These are phyloP conservation scores for Globisporangium perplexum DNA, from an alignment of 352 stramenopile species.

Conservation along the genomic window DNA sequence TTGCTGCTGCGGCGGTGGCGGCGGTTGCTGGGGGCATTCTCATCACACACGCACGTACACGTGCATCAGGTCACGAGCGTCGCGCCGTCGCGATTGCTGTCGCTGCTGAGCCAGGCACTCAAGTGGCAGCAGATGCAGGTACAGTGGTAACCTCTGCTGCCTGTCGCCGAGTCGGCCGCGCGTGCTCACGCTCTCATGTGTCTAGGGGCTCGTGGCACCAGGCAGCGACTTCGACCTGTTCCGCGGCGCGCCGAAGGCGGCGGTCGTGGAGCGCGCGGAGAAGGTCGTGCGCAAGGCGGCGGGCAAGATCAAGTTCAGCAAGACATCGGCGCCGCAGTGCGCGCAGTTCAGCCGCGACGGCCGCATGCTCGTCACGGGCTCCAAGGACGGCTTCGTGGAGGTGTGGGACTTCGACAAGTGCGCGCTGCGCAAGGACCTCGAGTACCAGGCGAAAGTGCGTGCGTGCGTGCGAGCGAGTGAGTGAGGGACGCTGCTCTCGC, in stretches of 20 bases:
- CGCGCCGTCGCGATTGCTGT: slow-evolving; percentile 84
- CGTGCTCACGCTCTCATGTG: too few relatives aligned
- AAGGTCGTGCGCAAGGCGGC: slow-evolving; percentile 57
- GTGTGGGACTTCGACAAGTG: slow-evolving; percentile 92
- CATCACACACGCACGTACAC: too few relatives aligned
- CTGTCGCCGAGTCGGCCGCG: too few relatives aligned
- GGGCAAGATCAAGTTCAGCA: slow-evolving; percentile 88
- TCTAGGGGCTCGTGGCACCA: slow-evolving; percentile 47
- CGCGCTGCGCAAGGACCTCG: slow-evolving; percentile 86
- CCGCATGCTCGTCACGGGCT: slow-evolving; percentile 88
- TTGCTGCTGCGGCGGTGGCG: not conserved
- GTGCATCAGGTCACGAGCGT: slow-evolving; percentile 38
- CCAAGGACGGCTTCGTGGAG: slow-evolving; percentile 94
- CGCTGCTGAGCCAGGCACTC: slow-evolving; percentile 84
- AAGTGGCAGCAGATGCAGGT: slow-evolving; percentile 88
- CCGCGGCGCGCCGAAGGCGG: slow-evolving; percentile 46
- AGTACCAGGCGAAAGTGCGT: slow-evolving; percentile 87
- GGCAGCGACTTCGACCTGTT: slow-evolving; percentile 85
- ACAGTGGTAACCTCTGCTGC: not conserved
- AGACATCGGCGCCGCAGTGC: slow-evolving; percentile 75
- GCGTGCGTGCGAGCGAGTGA: too few relatives aligned
- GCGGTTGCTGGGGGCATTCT: too few relatives aligned
- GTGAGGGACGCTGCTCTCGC: too few relatives aligned
- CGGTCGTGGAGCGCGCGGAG: slow-evolving; percentile 48
- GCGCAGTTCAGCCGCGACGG: slow-evolving; percentile 87